Evolutionary conservation across 73 alveolate species (phyloP).

Genomic region (Stentor roeselii): DNA sequence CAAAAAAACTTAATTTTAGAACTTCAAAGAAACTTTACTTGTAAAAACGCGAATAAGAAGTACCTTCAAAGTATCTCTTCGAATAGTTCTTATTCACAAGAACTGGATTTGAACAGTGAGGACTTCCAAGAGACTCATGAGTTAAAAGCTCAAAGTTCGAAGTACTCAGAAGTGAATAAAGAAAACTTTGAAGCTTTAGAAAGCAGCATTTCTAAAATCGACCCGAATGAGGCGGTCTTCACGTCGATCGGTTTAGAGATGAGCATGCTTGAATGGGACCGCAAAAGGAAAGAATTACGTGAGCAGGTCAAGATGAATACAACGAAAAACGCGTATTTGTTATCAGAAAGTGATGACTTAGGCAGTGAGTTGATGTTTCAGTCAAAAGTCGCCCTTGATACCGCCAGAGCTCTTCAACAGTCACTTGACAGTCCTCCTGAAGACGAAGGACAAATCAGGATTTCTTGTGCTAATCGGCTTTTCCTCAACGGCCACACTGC

Average conservation of each 20-base stretch:
- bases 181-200: background rate
- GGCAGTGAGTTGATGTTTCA: background rate
- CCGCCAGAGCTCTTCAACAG: background rate
- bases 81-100: background rate
- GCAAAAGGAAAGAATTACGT: background rate
- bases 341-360: conserved; percentile 7
- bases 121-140: background rate
- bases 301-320: background rate
- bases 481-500: conserved; percentile 13
- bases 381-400: conserved; percentile 16
- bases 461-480: background rate
- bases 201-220: background rate
- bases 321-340: background rate
- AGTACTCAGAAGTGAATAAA: background rate
- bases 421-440: background rate
- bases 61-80: background rate
- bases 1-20: background rate
- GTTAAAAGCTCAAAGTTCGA: background rate
- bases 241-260: background rate
- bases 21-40: background rate
- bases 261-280: background rate
- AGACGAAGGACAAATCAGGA: conserved; percentile 15
- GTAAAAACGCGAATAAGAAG: background rate
- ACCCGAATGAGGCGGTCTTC: background rate
- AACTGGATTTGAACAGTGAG: no score